Base-by-base conservation (phyloP, 169 alveolate genomes). In the Plasmodium relictum region DNA sequence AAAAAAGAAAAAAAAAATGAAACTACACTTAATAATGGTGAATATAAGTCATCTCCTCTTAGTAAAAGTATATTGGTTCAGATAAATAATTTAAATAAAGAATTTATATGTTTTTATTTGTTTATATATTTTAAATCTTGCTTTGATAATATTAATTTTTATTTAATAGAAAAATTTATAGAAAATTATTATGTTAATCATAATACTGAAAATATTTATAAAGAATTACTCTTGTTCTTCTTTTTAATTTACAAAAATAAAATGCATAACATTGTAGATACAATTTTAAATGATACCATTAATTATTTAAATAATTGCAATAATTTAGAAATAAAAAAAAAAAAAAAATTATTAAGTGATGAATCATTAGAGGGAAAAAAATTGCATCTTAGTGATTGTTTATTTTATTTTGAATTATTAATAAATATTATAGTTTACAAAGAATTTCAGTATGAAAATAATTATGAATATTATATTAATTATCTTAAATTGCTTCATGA, bases 121-220 rank as follows among this genome's bases (percentile, higher is more conserved):
- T 86, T 48, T 41, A 31, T 20, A 37, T 86, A 62, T 86, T 86
- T 86, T 66, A 71, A 48, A 41, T n/a, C 52, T 8, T 86, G 92
- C 18, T 72, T 86, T 24, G 87, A 86, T 22, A 72, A 71, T 24
- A 45, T 86, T n/a, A 71, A 56, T 86, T 86, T 86, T 86, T 86
- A 86, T 59, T 71, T 72, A 45, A 86, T 86, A 59, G 92, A 86
- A 86, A 86, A 86, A 86, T 72, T 71, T 72, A 69, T 86, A 37
- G 87, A 86, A 66, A 69, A 66, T 61, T 71, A 86, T 45, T 86
- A 86, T 54, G 71, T 41, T 24, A 86, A 59, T 74, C 69, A 86
- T 2, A 63, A 74, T 45, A 86, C 70, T 20, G 91, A 83, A 41
- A 86, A 66, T 65, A 62, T 86, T 20, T 72, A 71, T 26, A 86